These are phyloP conservation scores for Crithidia acanthocephali DNA, from an alignment of 208 protist species.

Conservation along the genomic window DNA sequence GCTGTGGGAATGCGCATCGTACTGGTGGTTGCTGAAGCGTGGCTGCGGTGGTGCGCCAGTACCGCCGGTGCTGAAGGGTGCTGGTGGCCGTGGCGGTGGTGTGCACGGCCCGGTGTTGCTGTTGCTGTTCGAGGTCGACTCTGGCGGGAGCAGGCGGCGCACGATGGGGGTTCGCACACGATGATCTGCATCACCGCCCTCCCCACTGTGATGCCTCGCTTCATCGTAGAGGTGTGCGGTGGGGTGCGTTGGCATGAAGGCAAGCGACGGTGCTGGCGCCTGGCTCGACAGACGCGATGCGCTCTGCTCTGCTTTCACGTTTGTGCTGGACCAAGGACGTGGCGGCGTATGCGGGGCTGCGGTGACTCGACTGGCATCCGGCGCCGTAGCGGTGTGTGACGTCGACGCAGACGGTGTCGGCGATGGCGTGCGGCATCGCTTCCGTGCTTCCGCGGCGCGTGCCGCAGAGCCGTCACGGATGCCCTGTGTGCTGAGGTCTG, in stretches of 20 bases:
- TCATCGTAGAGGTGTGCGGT: background rate
- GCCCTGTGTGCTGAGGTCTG: background rate
- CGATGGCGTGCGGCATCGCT: slow-evolving; percentile 1
- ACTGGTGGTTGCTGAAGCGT: background rate
- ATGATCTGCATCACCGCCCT: background rate
- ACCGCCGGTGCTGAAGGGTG: background rate
- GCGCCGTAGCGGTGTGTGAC: background rate
- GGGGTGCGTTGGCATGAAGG: background rate
- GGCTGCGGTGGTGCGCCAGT: too few species aligned
- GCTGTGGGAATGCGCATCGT: background rate
- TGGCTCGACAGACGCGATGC: background rate
- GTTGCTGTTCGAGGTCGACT: slow-evolving; percentile 14
- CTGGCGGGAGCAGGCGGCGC: background rate
- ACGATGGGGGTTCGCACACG: slow-evolving; percentile 18
- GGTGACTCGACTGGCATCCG: slow-evolving; percentile 4
- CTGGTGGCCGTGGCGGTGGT: slow-evolving; percentile 20
- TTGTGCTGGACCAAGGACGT: background rate
- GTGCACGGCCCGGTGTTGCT: slow-evolving; percentile 17
- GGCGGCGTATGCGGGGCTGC: slow-evolving; percentile 20
- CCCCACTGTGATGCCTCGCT: background rate
- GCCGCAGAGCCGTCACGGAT: slow-evolving; percentile 14
- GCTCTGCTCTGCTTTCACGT: background rate
- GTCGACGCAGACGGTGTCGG: background rate
- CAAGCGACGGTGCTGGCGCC: background rate
- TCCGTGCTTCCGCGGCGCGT: background rate